Conservation (phyloP, 805 yeast genomes). For the Metschnikowia colocasiae region DNA sequence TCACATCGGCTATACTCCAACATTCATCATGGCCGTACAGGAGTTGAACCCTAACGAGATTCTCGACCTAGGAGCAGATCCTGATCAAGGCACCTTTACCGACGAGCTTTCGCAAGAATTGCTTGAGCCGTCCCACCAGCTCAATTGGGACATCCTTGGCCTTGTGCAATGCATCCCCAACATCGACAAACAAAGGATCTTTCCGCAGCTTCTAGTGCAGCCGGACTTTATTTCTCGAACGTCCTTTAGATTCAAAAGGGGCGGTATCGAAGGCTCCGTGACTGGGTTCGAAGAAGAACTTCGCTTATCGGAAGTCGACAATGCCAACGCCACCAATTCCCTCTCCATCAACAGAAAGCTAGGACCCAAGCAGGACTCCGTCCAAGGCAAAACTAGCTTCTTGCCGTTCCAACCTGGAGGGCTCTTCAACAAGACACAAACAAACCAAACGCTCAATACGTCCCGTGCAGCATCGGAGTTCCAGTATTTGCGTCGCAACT, state of each 20-base stretch:
- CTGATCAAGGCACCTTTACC: not conserved
- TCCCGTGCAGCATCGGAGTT: conserved; percentile 13
- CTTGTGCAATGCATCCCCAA: conserved; percentile 57
- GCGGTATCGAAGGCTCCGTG: conserved; percentile 74
- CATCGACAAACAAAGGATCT: conserved; percentile 33
- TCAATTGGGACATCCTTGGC: conserved; percentile 71
- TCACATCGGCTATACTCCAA: not conserved
- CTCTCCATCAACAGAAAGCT: conserved; percentile 68
- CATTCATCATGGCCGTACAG: not conserved
- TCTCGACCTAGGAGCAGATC: not conserved
- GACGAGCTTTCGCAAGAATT: conserved; percentile 31
- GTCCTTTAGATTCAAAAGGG: conserved; percentile 61
- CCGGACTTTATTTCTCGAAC: conserved; percentile 68
- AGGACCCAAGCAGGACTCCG: conserved; percentile 55
- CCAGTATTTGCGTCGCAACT: conserved; percentile 57
- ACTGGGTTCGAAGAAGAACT: conserved; percentile 56
- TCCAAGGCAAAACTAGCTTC: conserved; percentile 67
- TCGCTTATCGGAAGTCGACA: conserved; percentile 41
- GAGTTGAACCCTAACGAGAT: conserved; percentile 8
- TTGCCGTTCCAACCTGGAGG: conserved; percentile 97
- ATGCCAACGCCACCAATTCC: conserved; percentile 63
- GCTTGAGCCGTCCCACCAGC: conserved; percentile 57
- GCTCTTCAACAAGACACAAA: conserved; percentile 24
- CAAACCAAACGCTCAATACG: conserved; percentile 17
- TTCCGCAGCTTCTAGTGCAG: conserved; percentile 46